Percentiles rank a stretch among this genome's conserved stretches.
Conservation (phyloP, 495 filamentous ascomycete species). For the Durotheca rogersii region DNA sequence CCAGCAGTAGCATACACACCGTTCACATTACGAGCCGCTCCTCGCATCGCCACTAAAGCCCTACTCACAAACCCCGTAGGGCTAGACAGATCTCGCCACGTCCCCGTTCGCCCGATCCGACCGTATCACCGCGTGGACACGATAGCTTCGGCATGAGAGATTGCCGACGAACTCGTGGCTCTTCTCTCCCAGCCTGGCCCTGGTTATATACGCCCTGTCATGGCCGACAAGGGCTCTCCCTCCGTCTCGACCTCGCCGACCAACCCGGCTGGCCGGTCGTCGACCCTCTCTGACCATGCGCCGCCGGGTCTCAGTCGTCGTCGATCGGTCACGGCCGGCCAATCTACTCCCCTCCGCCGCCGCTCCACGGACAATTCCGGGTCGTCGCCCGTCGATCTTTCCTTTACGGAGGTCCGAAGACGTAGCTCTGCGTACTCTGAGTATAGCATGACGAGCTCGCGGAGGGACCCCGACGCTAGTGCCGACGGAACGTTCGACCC, state of each 20-base stretch:
- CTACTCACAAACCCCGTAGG: constrained; percentile 17
- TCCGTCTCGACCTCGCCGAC: constrained; percentile 25
- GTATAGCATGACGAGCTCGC: constrained; percentile 64
- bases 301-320: constrained; percentile 33
- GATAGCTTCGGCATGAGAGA: not conserved
- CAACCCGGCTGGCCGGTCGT: constrained; percentile 19
- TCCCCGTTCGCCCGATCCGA: not conserved
- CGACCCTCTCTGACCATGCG: constrained; percentile 15
- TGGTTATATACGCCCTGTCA: constrained; percentile 17
- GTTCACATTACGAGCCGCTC: no score
- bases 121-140: not conserved
- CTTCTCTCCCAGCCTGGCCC: not conserved
- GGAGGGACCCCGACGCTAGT: constrained; percentile 64
- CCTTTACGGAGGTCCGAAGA: constrained; percentile 45
- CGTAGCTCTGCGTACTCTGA: constrained; percentile 78
- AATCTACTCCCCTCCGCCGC: constrained; percentile 27
- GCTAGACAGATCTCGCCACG: constrained; percentile 9
- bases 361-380: constrained; percentile 12
- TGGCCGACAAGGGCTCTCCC: constrained; percentile 29
- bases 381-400: constrained; percentile 25
- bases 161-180: not conserved
- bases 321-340: constrained; percentile 40
- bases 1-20: not conserved
- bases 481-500: constrained; percentile 75
- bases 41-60: no score